A percentile compares a stretch with the other conserved stretches of the same genome.
phyloP scores from a whole-genome alignment of 192 early-diverging fungal genomes.

The Allomyces macrogynus region DNA sequence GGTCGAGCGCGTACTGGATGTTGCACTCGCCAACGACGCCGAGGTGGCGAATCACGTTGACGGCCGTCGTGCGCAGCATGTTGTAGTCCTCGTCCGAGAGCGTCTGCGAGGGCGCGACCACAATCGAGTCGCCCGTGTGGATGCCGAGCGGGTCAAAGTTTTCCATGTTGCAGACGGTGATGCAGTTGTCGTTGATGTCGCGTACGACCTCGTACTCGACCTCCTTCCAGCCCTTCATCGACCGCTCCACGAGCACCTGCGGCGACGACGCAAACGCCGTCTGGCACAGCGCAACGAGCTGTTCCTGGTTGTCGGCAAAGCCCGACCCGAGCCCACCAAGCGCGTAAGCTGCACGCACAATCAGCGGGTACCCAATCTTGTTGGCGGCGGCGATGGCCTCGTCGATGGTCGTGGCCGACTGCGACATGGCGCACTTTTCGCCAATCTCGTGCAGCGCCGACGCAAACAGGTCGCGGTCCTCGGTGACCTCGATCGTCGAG shows the following conservation, averaged over 20 bases:
- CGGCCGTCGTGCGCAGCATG: constrained; percentile 89
- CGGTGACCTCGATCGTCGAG: constrained; percentile 84
- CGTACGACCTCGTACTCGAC: constrained; percentile 97
- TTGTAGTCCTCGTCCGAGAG: constrained; percentile 95
- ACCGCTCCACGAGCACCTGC: constrained; percentile 86
- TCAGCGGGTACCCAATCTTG: constrained; percentile 83
- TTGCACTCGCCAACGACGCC: constrained; percentile 99
- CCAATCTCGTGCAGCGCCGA: constrained; percentile 65
- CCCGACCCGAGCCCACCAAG: constrained; percentile 95
- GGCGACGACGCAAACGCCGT: constrained; percentile 82
- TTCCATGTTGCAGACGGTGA: constrained; percentile 31
- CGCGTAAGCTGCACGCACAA: constrained; percentile 87
- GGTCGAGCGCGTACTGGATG: constrained; percentile 96
- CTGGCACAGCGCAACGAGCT: constrained; percentile 55
- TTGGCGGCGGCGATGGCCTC: constrained; percentile 75
- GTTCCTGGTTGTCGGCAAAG: constrained; percentile 74
- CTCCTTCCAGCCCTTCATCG: constrained; percentile 99
- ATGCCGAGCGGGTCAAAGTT: constrained; percentile 99
- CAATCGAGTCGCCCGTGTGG: constrained; percentile 98
- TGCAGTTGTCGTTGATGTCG: constrained; percentile 86
- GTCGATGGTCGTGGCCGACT: constrained; percentile 54
- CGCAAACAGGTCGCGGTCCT: constrained; percentile 91
- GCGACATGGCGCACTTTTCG: constrained; percentile 78
- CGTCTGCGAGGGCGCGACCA: constrained; percentile 93
- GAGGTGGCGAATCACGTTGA: constrained; percentile 90